Evolutionary conservation across 768 basidiomycete species (phyloP), one percentile per base, ranked within the genome.

Genomic region (Tulasnella sp.): DNA sequence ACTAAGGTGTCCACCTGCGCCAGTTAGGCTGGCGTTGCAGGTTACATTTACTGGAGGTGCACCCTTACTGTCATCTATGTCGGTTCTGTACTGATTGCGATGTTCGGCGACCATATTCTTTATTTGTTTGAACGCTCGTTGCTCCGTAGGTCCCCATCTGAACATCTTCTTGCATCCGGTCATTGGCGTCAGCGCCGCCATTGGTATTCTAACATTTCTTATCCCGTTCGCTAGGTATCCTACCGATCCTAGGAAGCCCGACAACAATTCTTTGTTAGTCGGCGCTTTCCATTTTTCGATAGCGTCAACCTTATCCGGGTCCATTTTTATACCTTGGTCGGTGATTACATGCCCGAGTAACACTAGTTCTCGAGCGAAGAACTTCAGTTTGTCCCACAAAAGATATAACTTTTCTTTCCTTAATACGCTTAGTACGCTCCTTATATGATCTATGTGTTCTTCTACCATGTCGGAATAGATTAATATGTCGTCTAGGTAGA

Each of bases 401-500:
- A 82, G 79, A 77, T 82, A 85, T 5, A 86, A 79, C 19, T 78
- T 79, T 19, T 83, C 81, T 0, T 72, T 31, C 0, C 79, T 15
- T 0, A 86, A 75, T 0, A 83, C 80, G 0, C 81, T 74, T 0
- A 86, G 64, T 0, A 86, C 78, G 1, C 72, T 58, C 7, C 78
- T 75, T 0, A 85, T 80, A 79, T 86, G 81, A 0, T 34, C 0
- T 0, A 76, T 52, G 34, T 86, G 86, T 72, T 85, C 83, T 7
- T 83, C 83, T 0, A 84, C 17, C 0, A 79, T 77, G 0, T 85
- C 9, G 0, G 85, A 87, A 83, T 84, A 87, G 36, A 87, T 85
- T 17, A 87, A 80, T 52, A 87, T 85, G 70, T 87, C 83, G 74
- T 87, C 85, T 0, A 87, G 79, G 75, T 87, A 87, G 0, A 86